Conservation (phyloP, 352 stramenopile species). For the Aphanomyces invadans region DNA sequence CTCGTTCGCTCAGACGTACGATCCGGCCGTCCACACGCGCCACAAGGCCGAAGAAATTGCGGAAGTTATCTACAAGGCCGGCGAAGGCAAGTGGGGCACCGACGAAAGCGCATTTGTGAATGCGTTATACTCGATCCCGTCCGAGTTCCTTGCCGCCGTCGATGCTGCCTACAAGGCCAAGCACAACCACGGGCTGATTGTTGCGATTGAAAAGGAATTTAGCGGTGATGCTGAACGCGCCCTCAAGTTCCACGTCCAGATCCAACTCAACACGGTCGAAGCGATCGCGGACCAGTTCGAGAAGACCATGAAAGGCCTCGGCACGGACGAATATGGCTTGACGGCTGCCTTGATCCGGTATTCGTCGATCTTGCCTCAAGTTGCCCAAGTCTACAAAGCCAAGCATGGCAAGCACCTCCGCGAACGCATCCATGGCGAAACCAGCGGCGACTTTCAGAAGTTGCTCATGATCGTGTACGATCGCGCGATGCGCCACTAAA, state of each 20-base stretch:
- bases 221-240: constrained; percentile 46
- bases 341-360: constrained; percentile 51
- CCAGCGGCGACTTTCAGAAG: constrained; percentile 45
- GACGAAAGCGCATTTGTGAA: constrained; percentile 60
- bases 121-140: constrained; percentile 49
- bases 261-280: constrained; percentile 45
- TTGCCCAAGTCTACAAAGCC: constrained; percentile 40
- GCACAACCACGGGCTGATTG: constrained; percentile 50
- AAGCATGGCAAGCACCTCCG: constrained; percentile 38
- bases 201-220: constrained; percentile 60
- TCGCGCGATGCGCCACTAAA: too few species aligned
- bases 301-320: constrained; percentile 47
- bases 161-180: constrained; percentile 64
- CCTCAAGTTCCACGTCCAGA: constrained; percentile 54
- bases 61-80: constrained; percentile 57
- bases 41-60: constrained; percentile 46
- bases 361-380: constrained; percentile 35
- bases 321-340: constrained; percentile 50
- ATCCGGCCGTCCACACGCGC: constrained; percentile 48
- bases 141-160: constrained; percentile 45
- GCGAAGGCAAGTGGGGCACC: constrained; percentile 63
- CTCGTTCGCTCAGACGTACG: constrained; percentile 37
- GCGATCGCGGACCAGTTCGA: constrained; percentile 53
- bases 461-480: constrained; percentile 57
- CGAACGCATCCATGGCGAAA: constrained; percentile 47